These are phyloP conservation scores for Microsporum audouinii DNA, from an alignment of 2,329 filamentous ascomycete genomes.

Conservation along the genomic window DNA sequence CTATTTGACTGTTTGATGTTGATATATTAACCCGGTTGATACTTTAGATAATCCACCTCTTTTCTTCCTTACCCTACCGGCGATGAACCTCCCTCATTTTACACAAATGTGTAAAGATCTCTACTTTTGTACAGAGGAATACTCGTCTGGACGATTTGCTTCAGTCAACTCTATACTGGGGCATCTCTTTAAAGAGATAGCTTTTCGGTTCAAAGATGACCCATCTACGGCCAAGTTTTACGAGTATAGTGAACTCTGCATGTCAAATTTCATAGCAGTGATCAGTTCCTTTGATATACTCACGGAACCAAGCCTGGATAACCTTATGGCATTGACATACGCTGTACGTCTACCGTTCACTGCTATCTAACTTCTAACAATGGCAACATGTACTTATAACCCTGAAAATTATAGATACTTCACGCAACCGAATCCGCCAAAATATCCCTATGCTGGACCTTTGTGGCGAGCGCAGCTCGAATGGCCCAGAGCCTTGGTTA, in stretches of 20 bases:
- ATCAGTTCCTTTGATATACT: slow-evolving; percentile 44
- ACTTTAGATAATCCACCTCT: slow-evolving; percentile 9
- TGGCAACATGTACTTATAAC: no score
- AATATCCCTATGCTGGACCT: slow-evolving; percentile 53
- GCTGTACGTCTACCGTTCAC: slow-evolving; percentile 32
- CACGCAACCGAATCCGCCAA: slow-evolving; percentile 53
- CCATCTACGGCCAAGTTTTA: slow-evolving; percentile 20
- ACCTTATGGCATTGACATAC: slow-evolving; percentile 48
- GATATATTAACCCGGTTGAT: slow-evolving; percentile 4
- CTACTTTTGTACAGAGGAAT: slow-evolving; percentile 35
- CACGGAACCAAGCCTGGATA: slow-evolving; percentile 45
- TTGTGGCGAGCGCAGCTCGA: slow-evolving; percentile 47
- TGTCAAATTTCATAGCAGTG: slow-evolving; percentile 35
- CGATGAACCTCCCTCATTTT: slow-evolving; percentile 24
- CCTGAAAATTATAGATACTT: slow-evolving; percentile 36
- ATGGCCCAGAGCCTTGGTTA: slow-evolving; percentile 54
- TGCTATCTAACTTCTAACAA: no score
- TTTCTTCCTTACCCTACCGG: slow-evolving; percentile 15
- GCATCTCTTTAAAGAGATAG: slow-evolving; percentile 28
- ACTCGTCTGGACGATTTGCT: slow-evolving; percentile 31
- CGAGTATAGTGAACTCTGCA: slow-evolving; percentile 27
- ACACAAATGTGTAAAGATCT: slow-evolving; percentile 32
- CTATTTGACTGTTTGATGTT: not conserved
- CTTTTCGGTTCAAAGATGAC: slow-evolving; percentile 15
- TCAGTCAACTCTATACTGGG: slow-evolving; percentile 30